Conservation (phyloP, 805 yeast species). For the Saturnispora bothae region DNA sequence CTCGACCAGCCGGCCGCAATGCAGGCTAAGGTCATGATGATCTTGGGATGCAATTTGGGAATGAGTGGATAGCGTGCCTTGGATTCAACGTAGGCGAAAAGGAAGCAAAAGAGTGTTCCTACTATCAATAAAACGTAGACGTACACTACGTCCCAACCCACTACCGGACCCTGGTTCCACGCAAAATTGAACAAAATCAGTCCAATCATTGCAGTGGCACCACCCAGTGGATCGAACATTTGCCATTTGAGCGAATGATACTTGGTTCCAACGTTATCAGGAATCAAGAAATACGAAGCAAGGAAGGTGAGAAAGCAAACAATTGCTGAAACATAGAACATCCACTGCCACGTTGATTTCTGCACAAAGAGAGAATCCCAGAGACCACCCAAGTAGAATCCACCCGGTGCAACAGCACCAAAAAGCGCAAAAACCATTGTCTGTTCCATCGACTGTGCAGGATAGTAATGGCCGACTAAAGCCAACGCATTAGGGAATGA, state of each 20-base stretch:
- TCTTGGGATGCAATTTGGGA: conserved; percentile 34
- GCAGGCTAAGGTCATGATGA: conserved; percentile 38
- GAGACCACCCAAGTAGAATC: conserved; percentile 45
- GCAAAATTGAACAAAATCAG: conserved; percentile 54
- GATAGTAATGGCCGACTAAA: conserved; percentile 36
- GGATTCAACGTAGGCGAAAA: conserved; percentile 42
- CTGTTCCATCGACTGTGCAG: conserved; percentile 36
- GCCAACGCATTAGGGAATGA: conserved; percentile 53
- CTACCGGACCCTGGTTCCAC: conserved; percentile 68
- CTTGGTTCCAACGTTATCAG: conserved; percentile 20
- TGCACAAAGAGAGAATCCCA: conserved; percentile 40
- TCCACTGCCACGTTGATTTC: conserved; percentile 51
- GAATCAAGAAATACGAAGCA: conserved; percentile 30
- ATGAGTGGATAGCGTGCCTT: conserved; percentile 23
- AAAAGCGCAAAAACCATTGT: conserved; percentile 45
- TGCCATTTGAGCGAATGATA: conserved; percentile 8
- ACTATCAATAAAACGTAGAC: conserved; percentile 46
- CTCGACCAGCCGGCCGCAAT: conserved; percentile 66
- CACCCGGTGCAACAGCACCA: conserved; percentile 56
- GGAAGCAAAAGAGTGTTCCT: conserved; percentile 33
- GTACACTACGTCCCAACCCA: conserved; percentile 55
- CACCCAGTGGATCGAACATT: conserved; percentile 43
- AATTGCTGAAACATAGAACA: conserved; percentile 39
- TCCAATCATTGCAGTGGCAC: conserved; percentile 46
- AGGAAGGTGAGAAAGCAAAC: conserved; percentile 26